These are phyloP conservation scores for Candida quercuum DNA, from an alignment of 805 yeast genomes.

Conservation along the genomic window DNA sequence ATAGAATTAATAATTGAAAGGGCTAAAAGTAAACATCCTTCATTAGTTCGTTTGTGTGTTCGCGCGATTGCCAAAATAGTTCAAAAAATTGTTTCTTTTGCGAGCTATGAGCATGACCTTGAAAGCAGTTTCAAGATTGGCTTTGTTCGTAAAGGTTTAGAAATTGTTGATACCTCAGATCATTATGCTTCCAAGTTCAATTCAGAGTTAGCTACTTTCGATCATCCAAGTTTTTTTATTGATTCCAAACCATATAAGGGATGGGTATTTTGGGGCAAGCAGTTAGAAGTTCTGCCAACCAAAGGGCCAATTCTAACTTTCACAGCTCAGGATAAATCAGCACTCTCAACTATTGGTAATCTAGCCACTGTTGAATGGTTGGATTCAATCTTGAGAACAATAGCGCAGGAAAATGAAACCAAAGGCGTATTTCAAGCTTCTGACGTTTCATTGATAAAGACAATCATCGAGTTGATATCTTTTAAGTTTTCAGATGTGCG, in stretches of 20 bases:
- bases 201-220: conserved; percentile 44
- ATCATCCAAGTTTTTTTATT: conserved; percentile 45
- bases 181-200: conserved; percentile 38
- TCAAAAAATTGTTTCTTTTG: conserved; percentile 39
- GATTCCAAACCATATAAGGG: conserved; percentile 57
- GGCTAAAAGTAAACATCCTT: conserved; percentile 63
- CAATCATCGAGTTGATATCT: conserved; percentile 44
- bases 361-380: conserved; percentile 55
- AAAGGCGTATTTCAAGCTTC: conserved; percentile 61
- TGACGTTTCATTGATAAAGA: conserved; percentile 52
- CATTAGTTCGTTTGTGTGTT: conserved; percentile 52
- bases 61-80: conserved; percentile 54
- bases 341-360: conserved; percentile 39
- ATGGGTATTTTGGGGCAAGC: conserved; percentile 72
- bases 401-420: conserved; percentile 65
- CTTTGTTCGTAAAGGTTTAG: conserved; percentile 29
- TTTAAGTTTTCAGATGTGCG: conserved; percentile 37
- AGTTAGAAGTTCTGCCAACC: conserved; percentile 40
- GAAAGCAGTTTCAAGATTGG: conserved; percentile 36
- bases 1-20: conserved; percentile 39
- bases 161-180: conserved; percentile 34
- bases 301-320: conserved; percentile 27
- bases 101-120: conserved; percentile 43
- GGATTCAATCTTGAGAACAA: conserved; percentile 38
- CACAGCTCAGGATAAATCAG: conserved; percentile 34